phyloP scores from a whole-genome alignment of 768 basidiomycete genomes.

The Tulasnella sp. region DNA sequence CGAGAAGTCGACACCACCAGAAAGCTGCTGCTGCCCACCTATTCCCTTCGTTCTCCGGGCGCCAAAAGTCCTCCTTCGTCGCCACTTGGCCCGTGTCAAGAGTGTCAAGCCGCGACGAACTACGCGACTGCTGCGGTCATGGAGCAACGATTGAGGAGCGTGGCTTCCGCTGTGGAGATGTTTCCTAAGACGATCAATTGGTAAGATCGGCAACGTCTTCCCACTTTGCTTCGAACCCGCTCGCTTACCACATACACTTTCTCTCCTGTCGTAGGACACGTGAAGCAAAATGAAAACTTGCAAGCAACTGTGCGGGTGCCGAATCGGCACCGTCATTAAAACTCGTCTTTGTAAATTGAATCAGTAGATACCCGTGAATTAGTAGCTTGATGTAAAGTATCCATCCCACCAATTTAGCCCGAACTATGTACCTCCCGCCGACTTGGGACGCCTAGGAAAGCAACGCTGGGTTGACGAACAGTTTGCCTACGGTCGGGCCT shows the following conservation, averaged over 20 bases:
- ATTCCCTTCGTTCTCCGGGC: neutral
- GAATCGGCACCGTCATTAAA: neutral
- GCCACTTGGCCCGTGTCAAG: neutral
- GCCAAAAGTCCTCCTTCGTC: neutral
- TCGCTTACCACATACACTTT: too few relatives aligned
- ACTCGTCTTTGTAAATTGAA: too few relatives aligned
- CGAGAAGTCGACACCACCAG: neutral
- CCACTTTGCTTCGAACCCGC: neutral
- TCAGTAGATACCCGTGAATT: too few relatives aligned
- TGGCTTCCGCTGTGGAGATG: constrained; percentile 9
- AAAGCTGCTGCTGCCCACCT: neutral
- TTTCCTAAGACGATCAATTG: constrained; percentile 3
- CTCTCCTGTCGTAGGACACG: neutral
- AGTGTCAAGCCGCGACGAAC: neutral
- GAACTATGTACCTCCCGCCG: too few relatives aligned
- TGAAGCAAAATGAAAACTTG: neutral
- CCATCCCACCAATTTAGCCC: too few relatives aligned
- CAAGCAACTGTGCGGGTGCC: neutral
- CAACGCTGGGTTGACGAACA: too few relatives aligned
- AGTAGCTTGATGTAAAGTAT: too few relatives aligned
- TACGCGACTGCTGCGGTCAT: constrained; percentile 8
- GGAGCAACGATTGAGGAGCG: constrained; percentile 11
- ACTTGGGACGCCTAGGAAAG: too few relatives aligned
- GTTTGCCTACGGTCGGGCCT: too few relatives aligned
- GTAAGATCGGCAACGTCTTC: neutral